Conservation (phyloP, 257 asterid species). For the Nicotiana knightiana region DNA sequence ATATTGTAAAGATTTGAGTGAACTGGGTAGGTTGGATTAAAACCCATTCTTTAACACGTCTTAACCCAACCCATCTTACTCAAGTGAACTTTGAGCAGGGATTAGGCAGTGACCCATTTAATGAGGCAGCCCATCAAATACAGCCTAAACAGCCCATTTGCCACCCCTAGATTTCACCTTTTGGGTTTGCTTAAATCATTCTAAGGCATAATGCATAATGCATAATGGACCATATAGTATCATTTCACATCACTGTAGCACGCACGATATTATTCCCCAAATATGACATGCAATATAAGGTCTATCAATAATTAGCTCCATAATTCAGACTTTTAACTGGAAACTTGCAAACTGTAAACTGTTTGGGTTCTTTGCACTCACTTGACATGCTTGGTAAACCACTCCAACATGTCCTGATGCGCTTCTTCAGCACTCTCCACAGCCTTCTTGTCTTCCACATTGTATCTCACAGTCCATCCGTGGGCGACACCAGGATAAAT, state of each 20-base stretch:
- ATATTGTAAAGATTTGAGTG: too few species aligned
- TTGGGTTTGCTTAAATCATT: background rate
- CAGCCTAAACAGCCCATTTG: too few species aligned
- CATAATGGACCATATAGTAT: background rate
- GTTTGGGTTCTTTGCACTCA: background rate
- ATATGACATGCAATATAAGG: background rate
- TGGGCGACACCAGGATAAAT: slow-evolving; percentile 6
- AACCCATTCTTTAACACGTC: too few species aligned
- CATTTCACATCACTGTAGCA: background rate
- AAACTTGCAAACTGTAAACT: background rate
- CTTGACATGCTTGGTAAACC: slow-evolving; percentile 11
- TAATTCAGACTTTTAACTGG: background rate
- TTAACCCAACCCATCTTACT: too few species aligned
- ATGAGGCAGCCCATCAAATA: too few species aligned
- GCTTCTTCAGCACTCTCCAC: slow-evolving; percentile 16
- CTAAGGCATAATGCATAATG: background rate
- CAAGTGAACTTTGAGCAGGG: too few species aligned
- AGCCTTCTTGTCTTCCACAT: background rate
- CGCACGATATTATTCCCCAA: background rate
- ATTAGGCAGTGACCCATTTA: too few species aligned
- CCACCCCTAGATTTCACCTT: too few species aligned
- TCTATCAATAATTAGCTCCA: background rate
- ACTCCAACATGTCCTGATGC: slow-evolving; percentile 7
- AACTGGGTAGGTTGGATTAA: too few species aligned
- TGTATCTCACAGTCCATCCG: slow-evolving; percentile 16